These are phyloP conservation scores for Saccharomycopsis guyanensis DNA, from an alignment of 805 yeast genomes.

Conservation along the genomic window DNA sequence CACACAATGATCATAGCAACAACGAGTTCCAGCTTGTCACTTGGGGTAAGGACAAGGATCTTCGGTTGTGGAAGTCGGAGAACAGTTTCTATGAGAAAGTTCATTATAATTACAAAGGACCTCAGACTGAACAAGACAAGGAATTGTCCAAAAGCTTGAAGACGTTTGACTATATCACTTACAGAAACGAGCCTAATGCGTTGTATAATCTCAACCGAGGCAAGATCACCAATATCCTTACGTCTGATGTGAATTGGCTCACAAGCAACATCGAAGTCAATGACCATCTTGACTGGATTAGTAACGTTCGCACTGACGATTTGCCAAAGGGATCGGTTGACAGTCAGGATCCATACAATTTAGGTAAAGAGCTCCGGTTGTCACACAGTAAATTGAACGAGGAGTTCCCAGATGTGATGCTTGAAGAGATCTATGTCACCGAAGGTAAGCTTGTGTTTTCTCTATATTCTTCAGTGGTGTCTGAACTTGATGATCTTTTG, in stretches of 20 bases:
- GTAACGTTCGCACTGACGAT: slow-evolving; percentile 30
- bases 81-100: slow-evolving; percentile 42
- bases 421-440: slow-evolving; percentile 82
- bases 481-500: slow-evolving; percentile 21
- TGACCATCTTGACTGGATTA: slow-evolving; percentile 74
- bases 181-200: slow-evolving; percentile 42
- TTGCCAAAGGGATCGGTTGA: slow-evolving; percentile 29
- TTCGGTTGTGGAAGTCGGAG: slow-evolving; percentile 70
- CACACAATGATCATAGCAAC: slow-evolving; percentile 38
- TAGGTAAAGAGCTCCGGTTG: slow-evolving; percentile 86
- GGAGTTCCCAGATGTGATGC: slow-evolving; percentile 57
- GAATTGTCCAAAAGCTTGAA: neutral
- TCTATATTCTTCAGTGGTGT: slow-evolving; percentile 73
- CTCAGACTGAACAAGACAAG: slow-evolving; percentile 31
- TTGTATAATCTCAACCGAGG: slow-evolving; percentile 22
- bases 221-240: slow-evolving; percentile 34
- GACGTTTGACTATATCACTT: slow-evolving; percentile 37
- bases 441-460: slow-evolving; percentile 74
- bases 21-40: slow-evolving; percentile 87
- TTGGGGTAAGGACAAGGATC: slow-evolving; percentile 85
- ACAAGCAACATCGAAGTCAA: slow-evolving; percentile 52
- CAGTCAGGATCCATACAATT: slow-evolving; percentile 45
- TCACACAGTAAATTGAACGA: slow-evolving; percentile 71
- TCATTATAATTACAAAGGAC: slow-evolving; percentile 32
- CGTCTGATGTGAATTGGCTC: slow-evolving; percentile 31